Evolutionary conservation across 1,139 yeast species (phyloP), one percentile per base, ranked within the genome.

Genomic region (Hansenula sp.): DNA sequence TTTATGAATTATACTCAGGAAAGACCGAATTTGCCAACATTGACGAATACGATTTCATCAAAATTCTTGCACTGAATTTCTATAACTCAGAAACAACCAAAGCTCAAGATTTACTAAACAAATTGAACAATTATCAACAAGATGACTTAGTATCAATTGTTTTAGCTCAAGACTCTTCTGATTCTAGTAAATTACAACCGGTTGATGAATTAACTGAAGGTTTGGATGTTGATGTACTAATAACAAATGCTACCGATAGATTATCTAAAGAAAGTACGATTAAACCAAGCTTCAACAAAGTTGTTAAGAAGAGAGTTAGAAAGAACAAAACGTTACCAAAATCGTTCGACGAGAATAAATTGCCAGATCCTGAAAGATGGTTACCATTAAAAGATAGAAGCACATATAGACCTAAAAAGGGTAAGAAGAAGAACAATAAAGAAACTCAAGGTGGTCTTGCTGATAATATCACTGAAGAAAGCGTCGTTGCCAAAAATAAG

Each of bases 361-460:
- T 58, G 17, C 70, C 77, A 2, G 84, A 82, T 54, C 76, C 76
- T 10, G 97, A 91, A 63, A 81, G 97, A 67, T 91, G 98, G 98
- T 67, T 90, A 43, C 96, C 97, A 28, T 60, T 86, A 74, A 84
- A 81, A 58, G 93, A 90, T 61, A 78, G 98, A 63, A 78, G 90
- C 7, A 81, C 83, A 54, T 90, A 86, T 68, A 87, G 80, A 63
- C 89, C 95, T 17, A 83, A 85, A 57, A 70, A 70, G 60, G 64
- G 65, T 51, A 68, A 63, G 37, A 70, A 68, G 61, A 82, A 79
- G 61, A 76, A 78, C 48, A 75, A 72, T 47, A 81, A 76, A 65
- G 70, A 67, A 34, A 77, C 86, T 0, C 90, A 85, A 58, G 94
- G 95, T 47, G 94, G 94, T 41, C 73, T 76, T 0, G 72, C 79